Evolutionary conservation across 192 early-diverging fungal genomes (phyloP).

Genomic region (Gonapodya sp.): DNA sequence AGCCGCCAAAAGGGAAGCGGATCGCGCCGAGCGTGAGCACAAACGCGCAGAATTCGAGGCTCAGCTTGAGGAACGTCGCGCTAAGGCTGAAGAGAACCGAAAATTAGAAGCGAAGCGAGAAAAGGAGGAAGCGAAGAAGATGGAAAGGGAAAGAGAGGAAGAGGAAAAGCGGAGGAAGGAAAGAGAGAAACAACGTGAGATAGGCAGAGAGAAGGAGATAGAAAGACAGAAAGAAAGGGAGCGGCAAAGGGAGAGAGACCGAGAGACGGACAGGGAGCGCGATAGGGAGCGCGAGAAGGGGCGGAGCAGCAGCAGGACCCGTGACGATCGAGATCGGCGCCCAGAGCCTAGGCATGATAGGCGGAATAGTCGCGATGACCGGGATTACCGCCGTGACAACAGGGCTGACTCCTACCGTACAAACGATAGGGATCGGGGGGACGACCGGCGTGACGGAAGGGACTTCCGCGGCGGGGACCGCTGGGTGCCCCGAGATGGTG

Average conservation of each 20-base stretch:
- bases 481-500: not conserved
- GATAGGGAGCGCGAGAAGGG: not conserved
- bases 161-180: not conserved
- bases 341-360: no score
- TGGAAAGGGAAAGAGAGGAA: not conserved
- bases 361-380: no score
- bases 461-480: not conserved
- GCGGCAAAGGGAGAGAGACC: not conserved
- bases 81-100: not conserved
- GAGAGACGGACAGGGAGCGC: not conserved
- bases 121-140: not conserved
- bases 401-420: not conserved
- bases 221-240: not conserved
- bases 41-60: constrained; percentile 3
- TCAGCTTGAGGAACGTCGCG: constrained; percentile 5
- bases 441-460: not conserved
- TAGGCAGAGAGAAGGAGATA: not conserved
- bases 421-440: not conserved
- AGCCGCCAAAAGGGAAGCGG: constrained; percentile 8
- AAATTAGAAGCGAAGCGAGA: not conserved
- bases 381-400: not conserved
- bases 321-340: not conserved
- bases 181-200: not conserved
- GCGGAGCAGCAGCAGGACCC: not conserved
- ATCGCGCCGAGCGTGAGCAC: constrained; percentile 14